These are phyloP conservation scores for Caryopteris hybrid DNA, from an alignment of 305 asterid species.

Conservation along the genomic window DNA sequence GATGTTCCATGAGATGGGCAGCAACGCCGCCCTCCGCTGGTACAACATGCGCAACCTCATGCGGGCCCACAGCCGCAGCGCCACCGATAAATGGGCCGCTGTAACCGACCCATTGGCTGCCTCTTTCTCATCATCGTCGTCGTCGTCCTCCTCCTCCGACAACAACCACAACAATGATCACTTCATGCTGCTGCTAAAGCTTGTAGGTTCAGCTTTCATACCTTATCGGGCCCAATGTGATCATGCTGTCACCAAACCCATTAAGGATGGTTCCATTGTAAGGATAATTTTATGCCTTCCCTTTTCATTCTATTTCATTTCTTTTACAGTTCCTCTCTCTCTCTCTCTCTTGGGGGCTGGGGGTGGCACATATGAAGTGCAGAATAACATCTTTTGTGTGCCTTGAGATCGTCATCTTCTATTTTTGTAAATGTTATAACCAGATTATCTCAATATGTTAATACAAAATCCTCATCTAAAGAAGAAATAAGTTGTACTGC, in stretches of 20 bases:
- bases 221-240: conserved; percentile 68
- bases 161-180: conserved; percentile 39
- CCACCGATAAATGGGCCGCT: conserved; percentile 31
- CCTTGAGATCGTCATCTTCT: no score
- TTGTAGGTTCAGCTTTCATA: conserved; percentile 75
- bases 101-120: conserved; percentile 22
- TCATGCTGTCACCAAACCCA: conserved; percentile 53
- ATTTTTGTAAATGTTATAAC: no score
- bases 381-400: no score
- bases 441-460: no score
- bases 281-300: conserved; percentile 21
- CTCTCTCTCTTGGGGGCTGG: background rate
- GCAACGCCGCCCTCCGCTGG: conserved; percentile 70
- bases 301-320: background rate
- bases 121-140: conserved; percentile 20
- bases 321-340: no score
- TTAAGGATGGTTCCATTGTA: conserved; percentile 76
- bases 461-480: no score
- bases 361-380: no score
- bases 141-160: background rate
- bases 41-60: conserved; percentile 59
- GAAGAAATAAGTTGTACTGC: no score
- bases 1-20: conserved; percentile 78
- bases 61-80: conserved; percentile 30
- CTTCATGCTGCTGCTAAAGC: conserved; percentile 50